These are phyloP conservation scores for Melanopsichium pennsylvanicum DNA, from an alignment of 1,284 basidiomycete genomes.

Conservation along the genomic window DNA sequence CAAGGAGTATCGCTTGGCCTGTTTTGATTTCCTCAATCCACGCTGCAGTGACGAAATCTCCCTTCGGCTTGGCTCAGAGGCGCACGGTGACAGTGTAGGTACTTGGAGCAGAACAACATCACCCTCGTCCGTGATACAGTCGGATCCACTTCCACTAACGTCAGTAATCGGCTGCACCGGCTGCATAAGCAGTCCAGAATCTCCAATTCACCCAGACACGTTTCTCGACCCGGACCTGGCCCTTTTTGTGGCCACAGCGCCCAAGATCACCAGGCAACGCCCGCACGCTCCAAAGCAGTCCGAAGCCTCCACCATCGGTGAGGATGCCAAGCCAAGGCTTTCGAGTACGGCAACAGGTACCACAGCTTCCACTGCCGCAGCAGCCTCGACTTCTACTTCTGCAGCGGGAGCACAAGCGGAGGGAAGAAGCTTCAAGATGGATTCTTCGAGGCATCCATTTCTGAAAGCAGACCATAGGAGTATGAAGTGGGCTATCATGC, in stretches of 20 bases:
- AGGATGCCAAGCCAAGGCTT: not conserved
- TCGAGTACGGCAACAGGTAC: not conserved
- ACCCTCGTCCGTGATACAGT: too few relatives aligned
- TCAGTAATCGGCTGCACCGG: slow-evolving; percentile 19
- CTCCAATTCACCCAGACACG: slow-evolving; percentile 7
- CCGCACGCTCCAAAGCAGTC: slow-evolving; percentile 20
- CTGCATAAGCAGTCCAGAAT: slow-evolving; percentile 13
- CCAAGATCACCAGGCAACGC: slow-evolving; percentile 35
- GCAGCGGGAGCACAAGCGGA: too few relatives aligned
- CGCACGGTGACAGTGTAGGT: too few relatives aligned
- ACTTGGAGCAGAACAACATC: too few relatives aligned
- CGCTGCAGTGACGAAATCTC: slow-evolving; percentile 21
- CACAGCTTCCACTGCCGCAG: too few relatives aligned
- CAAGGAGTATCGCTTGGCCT: slow-evolving; percentile 20
- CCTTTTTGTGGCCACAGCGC: slow-evolving; percentile 20
- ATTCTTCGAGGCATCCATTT: slow-evolving; percentile 23
- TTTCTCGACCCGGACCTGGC: slow-evolving; percentile 23
- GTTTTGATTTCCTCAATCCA: slow-evolving; percentile 40
- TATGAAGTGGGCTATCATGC: slow-evolving; percentile 50
- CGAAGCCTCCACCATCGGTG: not conserved
- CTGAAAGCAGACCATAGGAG: slow-evolving; percentile 32
- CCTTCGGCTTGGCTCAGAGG: too few relatives aligned
- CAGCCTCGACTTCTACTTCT: too few relatives aligned
- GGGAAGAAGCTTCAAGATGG: slow-evolving; percentile 18
- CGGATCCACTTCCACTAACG: slow-evolving; percentile 17